Conservation (phyloP, 352 stramenopile species). For the Pythium chondricola region DNA sequence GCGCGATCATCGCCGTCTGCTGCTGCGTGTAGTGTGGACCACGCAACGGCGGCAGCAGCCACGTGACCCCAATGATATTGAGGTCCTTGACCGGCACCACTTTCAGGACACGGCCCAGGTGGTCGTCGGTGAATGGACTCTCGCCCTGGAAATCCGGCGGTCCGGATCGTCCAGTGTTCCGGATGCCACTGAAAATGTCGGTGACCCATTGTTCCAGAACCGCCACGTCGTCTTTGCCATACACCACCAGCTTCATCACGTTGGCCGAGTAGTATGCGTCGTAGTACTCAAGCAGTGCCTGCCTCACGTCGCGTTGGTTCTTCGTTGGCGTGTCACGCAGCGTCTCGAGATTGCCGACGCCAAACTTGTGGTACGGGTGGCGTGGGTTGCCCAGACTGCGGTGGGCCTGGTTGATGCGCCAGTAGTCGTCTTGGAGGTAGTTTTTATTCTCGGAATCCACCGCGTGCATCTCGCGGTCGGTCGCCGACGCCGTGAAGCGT, state of each 20-base stretch:
- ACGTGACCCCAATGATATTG: slow-evolving; percentile 24
- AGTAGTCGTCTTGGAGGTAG: slow-evolving; percentile 83
- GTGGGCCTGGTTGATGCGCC: slow-evolving; percentile 43
- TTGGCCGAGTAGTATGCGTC: slow-evolving; percentile 80
- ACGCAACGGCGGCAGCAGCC: slow-evolving; percentile 24
- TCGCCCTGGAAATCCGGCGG: neutral
- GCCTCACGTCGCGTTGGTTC: slow-evolving; percentile 15
- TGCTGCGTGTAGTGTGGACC: slow-evolving; percentile 20
- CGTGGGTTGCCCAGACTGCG: slow-evolving; percentile 24
- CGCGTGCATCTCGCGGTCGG: slow-evolving; percentile 83
- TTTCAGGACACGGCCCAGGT: slow-evolving; percentile 12
- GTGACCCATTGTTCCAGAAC: slow-evolving; percentile 32
- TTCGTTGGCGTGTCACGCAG: slow-evolving; percentile 5
- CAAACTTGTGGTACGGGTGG: slow-evolving; percentile 88
- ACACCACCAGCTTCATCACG: slow-evolving; percentile 77
- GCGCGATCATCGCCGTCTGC: slow-evolving; percentile 49
- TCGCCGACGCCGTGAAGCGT: slow-evolving; percentile 61
- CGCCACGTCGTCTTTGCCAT: slow-evolving; percentile 63
- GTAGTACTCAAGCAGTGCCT: slow-evolving; percentile 71
- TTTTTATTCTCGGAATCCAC: slow-evolving; percentile 91
- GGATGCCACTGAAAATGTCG: slow-evolving; percentile 31
- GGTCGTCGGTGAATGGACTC: slow-evolving; percentile 16
- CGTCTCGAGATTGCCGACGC: slow-evolving; percentile 78
- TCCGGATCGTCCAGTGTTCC: slow-evolving; percentile 19
- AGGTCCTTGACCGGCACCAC: slow-evolving; percentile 26